Conservation (phyloP, 108 stramenopile species). For the Hondaea fermentalgiana region DNA sequence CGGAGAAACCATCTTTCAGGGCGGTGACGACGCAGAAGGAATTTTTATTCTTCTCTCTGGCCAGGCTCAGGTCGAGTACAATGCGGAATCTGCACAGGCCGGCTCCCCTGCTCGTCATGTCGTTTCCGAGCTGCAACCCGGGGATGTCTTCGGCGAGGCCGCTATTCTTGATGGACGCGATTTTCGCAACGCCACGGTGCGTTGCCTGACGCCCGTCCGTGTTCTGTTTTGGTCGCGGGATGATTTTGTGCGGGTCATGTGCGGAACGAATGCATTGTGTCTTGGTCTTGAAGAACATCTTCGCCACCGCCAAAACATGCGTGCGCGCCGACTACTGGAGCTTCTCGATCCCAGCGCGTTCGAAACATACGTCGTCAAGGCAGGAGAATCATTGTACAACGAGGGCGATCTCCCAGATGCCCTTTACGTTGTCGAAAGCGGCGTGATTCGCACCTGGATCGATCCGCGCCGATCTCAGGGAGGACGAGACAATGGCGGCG, state of each 20-base stretch:
- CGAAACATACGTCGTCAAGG: not conserved
- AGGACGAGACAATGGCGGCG: too few relatives aligned
- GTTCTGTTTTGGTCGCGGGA: not conserved
- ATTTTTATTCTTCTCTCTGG: not conserved
- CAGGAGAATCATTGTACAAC: not conserved
- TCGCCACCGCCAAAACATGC: not conserved
- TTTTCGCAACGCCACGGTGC: not conserved
- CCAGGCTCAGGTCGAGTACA: not conserved
- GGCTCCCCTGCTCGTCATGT: not conserved
- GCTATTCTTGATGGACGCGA: not conserved
- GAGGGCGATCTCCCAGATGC: not conserved
- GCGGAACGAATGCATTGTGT: not conserved
- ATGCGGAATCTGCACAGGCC: not conserved
- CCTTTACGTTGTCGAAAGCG: not conserved
- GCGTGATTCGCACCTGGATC: not conserved
- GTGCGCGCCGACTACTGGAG: not conserved
- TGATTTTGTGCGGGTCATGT: not conserved
- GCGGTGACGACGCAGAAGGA: not conserved
- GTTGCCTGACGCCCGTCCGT: not conserved
- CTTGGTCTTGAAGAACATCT: not conserved
- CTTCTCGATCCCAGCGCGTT: not conserved
- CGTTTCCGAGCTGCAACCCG: not conserved
- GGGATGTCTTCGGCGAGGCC: not conserved
- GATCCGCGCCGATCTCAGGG: not conserved
- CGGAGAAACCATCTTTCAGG: not conserved